Conservation (phyloP, 1,139 yeast genomes). For the Diutina sp. region DNA sequence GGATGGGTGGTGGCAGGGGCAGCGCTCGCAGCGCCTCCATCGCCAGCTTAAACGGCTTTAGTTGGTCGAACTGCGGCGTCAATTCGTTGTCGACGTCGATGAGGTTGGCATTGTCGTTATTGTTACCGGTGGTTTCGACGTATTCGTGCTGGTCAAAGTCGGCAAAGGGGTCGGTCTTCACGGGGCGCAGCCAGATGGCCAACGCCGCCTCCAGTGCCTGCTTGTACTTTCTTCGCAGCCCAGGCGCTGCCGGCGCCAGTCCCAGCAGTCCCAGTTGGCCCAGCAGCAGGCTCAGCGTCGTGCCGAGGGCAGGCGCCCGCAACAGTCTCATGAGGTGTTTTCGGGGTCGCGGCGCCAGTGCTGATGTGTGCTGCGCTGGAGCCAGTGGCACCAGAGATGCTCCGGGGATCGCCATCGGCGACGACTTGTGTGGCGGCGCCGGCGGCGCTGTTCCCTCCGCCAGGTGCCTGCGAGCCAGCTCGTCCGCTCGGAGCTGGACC, state of each 20-base stretch:
- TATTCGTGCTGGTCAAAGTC: slow-evolving; percentile 29
- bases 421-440: neutral
- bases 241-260: slow-evolving; percentile 9
- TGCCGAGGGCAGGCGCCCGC: neutral
- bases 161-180: slow-evolving; percentile 16
- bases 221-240: slow-evolving; percentile 8
- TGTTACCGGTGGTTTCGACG: neutral
- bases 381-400: neutral
- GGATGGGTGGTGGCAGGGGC: neutral
- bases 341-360: neutral
- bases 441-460: slow-evolving; percentile 2
- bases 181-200: neutral
- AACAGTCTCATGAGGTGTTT: neutral
- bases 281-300: neutral
- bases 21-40: neutral
- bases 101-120: slow-evolving; percentile 10
- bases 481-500: slow-evolving; percentile 31
- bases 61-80: neutral
- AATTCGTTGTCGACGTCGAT: slow-evolving; percentile 21
- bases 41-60: neutral
- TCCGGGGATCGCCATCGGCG: neutral
- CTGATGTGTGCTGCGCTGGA: neutral
- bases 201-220: slow-evolving; percentile 1
- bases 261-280: neutral
- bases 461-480: slow-evolving; percentile 8